Conservation (phyloP, 345 rosid genomes). For the Salix suchowensis region DNA sequence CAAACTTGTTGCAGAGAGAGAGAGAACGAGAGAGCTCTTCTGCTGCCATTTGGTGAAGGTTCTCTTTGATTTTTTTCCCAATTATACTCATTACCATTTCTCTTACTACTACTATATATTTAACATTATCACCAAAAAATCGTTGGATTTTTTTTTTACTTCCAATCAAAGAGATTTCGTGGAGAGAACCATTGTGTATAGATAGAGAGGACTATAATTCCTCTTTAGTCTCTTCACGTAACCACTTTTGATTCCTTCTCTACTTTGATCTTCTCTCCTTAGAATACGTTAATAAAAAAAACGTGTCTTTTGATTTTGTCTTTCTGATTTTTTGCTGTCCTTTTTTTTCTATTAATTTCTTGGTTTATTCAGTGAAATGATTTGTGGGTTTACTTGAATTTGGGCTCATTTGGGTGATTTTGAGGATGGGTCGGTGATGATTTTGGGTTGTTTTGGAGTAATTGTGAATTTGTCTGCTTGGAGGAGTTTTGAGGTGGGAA, state of each 20-base stretch:
- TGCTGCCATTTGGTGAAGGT: constrained; percentile 38
- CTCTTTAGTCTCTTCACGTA: too few relatives aligned
- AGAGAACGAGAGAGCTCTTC: constrained; percentile 22
- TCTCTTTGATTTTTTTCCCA: constrained; percentile 20
- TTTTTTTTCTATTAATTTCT: neutral
- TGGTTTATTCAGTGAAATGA: constrained; percentile 10
- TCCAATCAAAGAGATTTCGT: too few relatives aligned
- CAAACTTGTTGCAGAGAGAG: constrained; percentile 13
- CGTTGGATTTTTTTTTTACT: too few relatives aligned
- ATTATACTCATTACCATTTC: neutral
- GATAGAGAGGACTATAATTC: too few relatives aligned
- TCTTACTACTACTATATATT: neutral
- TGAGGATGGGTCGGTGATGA: constrained; percentile 21
- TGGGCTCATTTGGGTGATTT: constrained; percentile 9
- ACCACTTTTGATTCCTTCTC: constrained; percentile 3
- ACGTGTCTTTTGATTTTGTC: neutral
- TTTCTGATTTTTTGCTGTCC: neutral
- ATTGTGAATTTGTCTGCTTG: constrained; percentile 17
- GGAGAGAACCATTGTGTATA: too few relatives aligned
- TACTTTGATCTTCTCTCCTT: neutral
- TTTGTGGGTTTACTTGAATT: constrained; percentile 12
- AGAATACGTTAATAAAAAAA: neutral
- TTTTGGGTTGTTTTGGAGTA: constrained; percentile 21
- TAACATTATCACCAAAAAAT: neutral
- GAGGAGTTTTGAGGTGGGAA: constrained; percentile 19